A percentile compares a stretch with the other conserved stretches of the same genome.
phyloP scores from a whole-genome alignment of 305 asterid genomes.

The Fraxinus latifolia region DNA sequence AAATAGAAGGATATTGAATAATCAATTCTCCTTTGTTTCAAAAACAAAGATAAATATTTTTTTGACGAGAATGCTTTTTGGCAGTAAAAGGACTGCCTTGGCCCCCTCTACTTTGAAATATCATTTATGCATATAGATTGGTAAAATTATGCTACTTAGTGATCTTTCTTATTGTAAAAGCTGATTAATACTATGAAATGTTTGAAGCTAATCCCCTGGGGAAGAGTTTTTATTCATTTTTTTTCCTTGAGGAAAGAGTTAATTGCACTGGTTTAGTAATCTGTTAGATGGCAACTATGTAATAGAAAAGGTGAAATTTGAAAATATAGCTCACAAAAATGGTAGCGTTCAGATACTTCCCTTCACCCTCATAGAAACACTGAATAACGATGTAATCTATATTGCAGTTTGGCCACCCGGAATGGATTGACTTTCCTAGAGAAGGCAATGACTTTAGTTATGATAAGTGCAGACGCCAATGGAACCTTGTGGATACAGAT shows the following conservation, averaged over 20 bases:
- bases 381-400: conserved; percentile 20
- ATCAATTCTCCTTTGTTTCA: neutral
- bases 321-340: conserved; percentile 7
- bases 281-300: conserved; percentile 5
- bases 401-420: conserved; percentile 94
- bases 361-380: conserved; percentile 19
- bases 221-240: neutral
- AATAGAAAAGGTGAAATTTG: neutral
- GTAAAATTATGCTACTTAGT: neutral
- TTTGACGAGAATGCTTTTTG: conserved; percentile 16
- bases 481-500: conserved; percentile 81
- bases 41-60: conserved; percentile 1
- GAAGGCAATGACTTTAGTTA: conserved; percentile 92
- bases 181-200: neutral
- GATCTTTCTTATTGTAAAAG: conserved; percentile 2
- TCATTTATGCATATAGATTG: neutral
- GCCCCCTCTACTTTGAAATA: neutral
- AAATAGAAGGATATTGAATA: neutral
- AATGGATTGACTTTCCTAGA: conserved; percentile 98
- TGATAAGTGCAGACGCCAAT: conserved; percentile 91
- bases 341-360: neutral
- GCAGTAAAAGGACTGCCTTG: conserved; percentile 3
- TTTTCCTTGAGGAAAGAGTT: neutral
- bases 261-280: conserved; percentile 9
- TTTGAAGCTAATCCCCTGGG: neutral